A percentile compares a stretch with the other conserved stretches of the same genome.
Conservation (phyloP, 2,329 filamentous ascomycete species). For the Cryphonectria carpinicola region DNA sequence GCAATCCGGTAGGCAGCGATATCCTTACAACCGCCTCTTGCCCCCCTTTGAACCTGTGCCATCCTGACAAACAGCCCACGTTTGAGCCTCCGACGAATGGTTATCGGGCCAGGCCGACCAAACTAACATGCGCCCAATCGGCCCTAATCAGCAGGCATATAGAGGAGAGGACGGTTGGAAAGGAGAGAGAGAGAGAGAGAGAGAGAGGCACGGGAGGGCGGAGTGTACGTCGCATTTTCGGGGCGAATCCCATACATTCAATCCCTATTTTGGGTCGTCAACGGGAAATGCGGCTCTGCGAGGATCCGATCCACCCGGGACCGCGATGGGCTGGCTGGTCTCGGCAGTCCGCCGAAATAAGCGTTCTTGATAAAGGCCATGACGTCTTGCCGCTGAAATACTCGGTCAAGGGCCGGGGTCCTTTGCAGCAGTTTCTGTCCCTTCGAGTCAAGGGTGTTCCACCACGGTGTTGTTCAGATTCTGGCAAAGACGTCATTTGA, state of each 20-base stretch:
- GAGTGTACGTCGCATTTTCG: neutral
- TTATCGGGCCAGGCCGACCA: slow-evolving; percentile 3
- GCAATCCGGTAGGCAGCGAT: too few species aligned
- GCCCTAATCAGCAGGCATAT: slow-evolving; percentile 10
- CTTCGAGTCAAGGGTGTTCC: slow-evolving; percentile 17
- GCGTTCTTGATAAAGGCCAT: slow-evolving; percentile 19
- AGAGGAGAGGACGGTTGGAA: neutral
- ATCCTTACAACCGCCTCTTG: neutral
- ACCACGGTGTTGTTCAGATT: slow-evolving; percentile 12
- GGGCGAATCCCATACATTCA: neutral
- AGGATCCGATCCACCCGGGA: slow-evolving; percentile 18
- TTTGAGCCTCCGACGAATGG: too few species aligned
- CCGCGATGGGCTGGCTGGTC: slow-evolving; percentile 16
- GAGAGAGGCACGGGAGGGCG: neutral
- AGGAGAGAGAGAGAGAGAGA: neutral
- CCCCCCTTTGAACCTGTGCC: neutral
- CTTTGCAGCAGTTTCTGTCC: neutral
- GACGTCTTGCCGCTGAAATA: slow-evolving; percentile 30
- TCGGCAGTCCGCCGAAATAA: slow-evolving; percentile 28
- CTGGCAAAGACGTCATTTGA: slow-evolving; percentile 21
- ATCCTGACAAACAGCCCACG: neutral
- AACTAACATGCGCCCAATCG: neutral
- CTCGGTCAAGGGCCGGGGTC: slow-evolving; percentile 19
- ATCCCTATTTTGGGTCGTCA: neutral
- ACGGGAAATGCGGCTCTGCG: slow-evolving; percentile 29